Evolutionary conservation across 371 early-diverging fungal genomes (phyloP).

Genomic region (Dinochytrium kinnereticum): DNA sequence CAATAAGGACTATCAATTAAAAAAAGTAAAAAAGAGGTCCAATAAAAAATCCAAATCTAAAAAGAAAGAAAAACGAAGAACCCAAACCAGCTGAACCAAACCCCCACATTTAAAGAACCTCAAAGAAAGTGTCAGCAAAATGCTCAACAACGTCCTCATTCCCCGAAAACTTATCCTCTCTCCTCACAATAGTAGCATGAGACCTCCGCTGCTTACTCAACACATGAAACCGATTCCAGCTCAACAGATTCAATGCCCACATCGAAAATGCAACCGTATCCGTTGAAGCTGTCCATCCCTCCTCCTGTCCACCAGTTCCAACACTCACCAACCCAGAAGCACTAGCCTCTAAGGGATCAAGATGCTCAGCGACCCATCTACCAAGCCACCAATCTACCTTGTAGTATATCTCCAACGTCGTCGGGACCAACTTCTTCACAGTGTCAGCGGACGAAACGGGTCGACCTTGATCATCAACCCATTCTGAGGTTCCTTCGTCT

Average conservation of each 20-base stretch:
- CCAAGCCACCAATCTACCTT: background rate
- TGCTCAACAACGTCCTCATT: constrained; percentile 55
- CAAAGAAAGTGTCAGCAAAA: constrained; percentile 49
- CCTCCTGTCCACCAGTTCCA: background rate
- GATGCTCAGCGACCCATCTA: background rate
- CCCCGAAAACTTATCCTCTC: constrained; percentile 45
- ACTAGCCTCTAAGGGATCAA: too few relatives aligned
- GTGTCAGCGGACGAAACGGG: too few relatives aligned
- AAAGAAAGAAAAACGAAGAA: too few relatives aligned
- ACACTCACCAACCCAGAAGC: background rate
- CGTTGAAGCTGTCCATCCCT: background rate
- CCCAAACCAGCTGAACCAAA: too few relatives aligned
- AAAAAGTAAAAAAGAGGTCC: too few relatives aligned
- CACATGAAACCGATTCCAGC: constrained; percentile 59
- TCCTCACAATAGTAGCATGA: constrained; percentile 65
- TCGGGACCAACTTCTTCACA: background rate
- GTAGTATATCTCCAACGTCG: background rate
- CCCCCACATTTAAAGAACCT: too few relatives aligned
- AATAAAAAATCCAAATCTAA: too few relatives aligned
- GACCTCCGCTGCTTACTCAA: constrained; percentile 55
- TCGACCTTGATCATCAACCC: too few relatives aligned
- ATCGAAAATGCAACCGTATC: constrained; percentile 17
- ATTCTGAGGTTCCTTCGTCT: too few relatives aligned
- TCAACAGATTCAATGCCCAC: constrained; percentile 47
- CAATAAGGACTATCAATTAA: too few relatives aligned